phyloP scores from a whole-genome alignment of 2,329 filamentous ascomycete genomes.

The Incumbomyces lentus region DNA sequence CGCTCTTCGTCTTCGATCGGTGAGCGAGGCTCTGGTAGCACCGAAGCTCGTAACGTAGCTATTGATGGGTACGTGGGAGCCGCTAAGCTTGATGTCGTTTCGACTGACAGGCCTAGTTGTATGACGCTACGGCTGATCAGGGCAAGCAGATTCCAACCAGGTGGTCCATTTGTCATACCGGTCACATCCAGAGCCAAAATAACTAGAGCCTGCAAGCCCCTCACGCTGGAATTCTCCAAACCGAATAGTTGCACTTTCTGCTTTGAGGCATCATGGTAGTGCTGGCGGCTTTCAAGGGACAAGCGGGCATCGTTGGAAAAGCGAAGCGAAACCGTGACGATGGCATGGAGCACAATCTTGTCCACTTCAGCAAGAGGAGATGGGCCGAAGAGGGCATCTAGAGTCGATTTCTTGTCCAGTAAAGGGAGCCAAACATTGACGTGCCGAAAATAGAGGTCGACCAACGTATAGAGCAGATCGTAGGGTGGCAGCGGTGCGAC shows the following conservation, averaged over 20 bases:
- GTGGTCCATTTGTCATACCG: slow-evolving; percentile 77
- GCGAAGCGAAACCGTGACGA: slow-evolving; percentile 75
- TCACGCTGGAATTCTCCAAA: slow-evolving; percentile 80
- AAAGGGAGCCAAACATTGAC: slow-evolving; percentile 83
- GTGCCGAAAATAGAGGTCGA: slow-evolving; percentile 68
- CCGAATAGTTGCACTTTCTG: slow-evolving; percentile 79
- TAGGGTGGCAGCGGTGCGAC: slow-evolving; percentile 53
- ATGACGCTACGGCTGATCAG: slow-evolving; percentile 81
- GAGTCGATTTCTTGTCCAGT: slow-evolving; percentile 69
- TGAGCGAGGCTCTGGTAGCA: slow-evolving; percentile 68
- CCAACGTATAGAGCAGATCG: slow-evolving; percentile 60
- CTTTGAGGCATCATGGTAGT: slow-evolving; percentile 73
- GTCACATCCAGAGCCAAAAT: slow-evolving; percentile 78
- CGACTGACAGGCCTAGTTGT: slow-evolving; percentile 74
- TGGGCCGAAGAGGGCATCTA: slow-evolving; percentile 68
- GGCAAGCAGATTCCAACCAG: slow-evolving; percentile 84
- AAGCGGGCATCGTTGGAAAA: slow-evolving; percentile 70
- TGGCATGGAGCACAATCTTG: slow-evolving; percentile 71
- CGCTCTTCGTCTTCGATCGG: slow-evolving; percentile 86
- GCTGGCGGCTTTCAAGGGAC: slow-evolving; percentile 59
- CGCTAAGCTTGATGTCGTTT: slow-evolving; percentile 67
- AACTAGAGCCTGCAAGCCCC: slow-evolving; percentile 74
- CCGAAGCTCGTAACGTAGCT: slow-evolving; percentile 72
- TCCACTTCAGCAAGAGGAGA: slow-evolving; percentile 51
- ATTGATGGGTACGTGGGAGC: slow-evolving; percentile 74